Base-by-base conservation (phyloP, 2,329 filamentous ascomycete genomes). In the Diaporthe citrichinensis region DNA sequence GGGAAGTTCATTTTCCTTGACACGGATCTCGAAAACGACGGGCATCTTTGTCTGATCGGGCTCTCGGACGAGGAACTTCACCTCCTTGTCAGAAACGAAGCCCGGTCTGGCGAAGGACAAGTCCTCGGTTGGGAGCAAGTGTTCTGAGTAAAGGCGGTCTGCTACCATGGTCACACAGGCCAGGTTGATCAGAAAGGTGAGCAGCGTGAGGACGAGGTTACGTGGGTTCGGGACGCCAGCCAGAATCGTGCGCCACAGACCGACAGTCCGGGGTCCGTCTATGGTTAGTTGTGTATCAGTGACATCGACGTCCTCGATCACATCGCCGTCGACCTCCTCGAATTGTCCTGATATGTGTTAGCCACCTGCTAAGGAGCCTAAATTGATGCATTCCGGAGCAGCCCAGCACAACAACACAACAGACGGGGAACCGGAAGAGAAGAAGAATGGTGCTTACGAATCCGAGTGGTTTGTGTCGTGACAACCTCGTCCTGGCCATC, bases 21-120 rank as follows among this genome's bases (percentile, higher is more conserved):
- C 84, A 72, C 90, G 88, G 73, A 92, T 92, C 69, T 94, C 92
- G 14, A 97, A 86, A 0, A 88, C 92, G n/a, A 98, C 85, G 0
- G 96, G 95, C 81, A 98, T 90, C 79, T 94, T 92, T 46, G 89
- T 82, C 71, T 91, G 88, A 79, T 98, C 91, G 0, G 97, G 95
- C 83, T 98, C 97, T 74, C 97, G 91, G 62, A 99, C 88, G 39
- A 99, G 86, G 53, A 99, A 89, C 76, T 92, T 95, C 31, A 95
- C 97, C 74, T 93, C 93, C 0, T 88, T 90, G 25, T 94, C 90
- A 6, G 95, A 98, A 39, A 98, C 93, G 82, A 96, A 96, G 36
- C 97, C 97, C 23, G 98, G 87, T 12, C 97, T 91, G 55, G 94
- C 94, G 82, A 99, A 98, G 0, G 95, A 94, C 15, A 98, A 86